Conservation (phyloP, 2,329 filamentous ascomycete species). For the Nannizziopsis arthrosporioides region DNA sequence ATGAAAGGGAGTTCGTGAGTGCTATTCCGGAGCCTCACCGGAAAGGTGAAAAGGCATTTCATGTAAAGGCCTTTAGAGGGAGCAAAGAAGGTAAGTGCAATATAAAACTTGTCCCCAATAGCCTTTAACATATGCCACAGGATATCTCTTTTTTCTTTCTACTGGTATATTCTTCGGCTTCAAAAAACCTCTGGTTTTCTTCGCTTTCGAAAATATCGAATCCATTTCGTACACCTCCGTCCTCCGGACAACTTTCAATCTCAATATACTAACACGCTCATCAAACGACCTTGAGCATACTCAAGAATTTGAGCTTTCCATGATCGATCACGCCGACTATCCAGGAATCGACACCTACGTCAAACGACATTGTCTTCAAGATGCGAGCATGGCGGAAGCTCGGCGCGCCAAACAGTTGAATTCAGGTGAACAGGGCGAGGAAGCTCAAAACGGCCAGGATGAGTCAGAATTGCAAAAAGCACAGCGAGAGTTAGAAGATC, state of each 20-base stretch:
- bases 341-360: constrained; percentile 52
- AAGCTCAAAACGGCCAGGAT: constrained; percentile 33
- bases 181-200: constrained; percentile 54
- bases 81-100: constrained; percentile 49
- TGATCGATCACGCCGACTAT: constrained; percentile 55
- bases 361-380: constrained; percentile 49
- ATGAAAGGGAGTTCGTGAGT: constrained; percentile 48
- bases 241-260: constrained; percentile 54
- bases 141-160: constrained; percentile 52
- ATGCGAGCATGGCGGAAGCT: constrained; percentile 51
- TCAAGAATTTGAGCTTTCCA: constrained; percentile 52
- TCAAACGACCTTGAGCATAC: constrained; percentile 26
- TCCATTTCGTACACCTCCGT: constrained; percentile 53
- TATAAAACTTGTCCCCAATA: neutral
- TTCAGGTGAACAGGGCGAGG: constrained; percentile 27
- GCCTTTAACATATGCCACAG: constrained; percentile 23
- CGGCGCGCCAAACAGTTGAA: constrained; percentile 50
- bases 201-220: constrained; percentile 48
- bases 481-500: constrained; percentile 42
- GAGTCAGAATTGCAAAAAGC: constrained; percentile 49
- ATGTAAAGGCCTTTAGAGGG: constrained; percentile 52
- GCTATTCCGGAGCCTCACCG: constrained; percentile 49
- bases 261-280: constrained; percentile 42
- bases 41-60: constrained; percentile 52
- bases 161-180: constrained; percentile 53